Base-by-base conservation (phyloP, 805 yeast genomes). In the Lachancea meyersii region DNA sequence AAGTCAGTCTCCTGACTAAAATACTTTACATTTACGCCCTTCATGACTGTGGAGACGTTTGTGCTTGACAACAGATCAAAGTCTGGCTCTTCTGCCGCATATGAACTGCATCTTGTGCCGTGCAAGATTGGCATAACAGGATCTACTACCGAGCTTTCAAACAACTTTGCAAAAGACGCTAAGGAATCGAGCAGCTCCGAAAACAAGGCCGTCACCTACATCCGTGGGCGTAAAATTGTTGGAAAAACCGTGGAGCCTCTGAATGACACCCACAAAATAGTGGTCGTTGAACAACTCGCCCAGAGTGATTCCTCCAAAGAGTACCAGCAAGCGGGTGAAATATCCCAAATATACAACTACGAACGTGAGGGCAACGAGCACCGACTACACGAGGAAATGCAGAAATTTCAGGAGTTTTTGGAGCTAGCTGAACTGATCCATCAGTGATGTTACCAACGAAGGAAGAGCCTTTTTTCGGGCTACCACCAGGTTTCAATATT, bases 321-420 rank as follows among this genome's bases (percentile, higher is more conserved):
- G n/a, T 21, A 35, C 24, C 24, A 42, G 33, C 41, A 45, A 4
- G 18, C 41, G 1, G 49, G 50, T 17, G 31, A 36, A 31, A 21
- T 54, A 1, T 27, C 45, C 3, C 30, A 40, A 7, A 23, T 60
- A 6, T 31, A 48, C 3, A 65, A 68, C 51, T 67, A 55, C 45
- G 72, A 68, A 45, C 59, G 72, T 43, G 71, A 68, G 34, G 72
- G 72, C 1, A 60, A 60, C 40, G 55, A 54, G 13, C 38, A 44
- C 9, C 47, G 60, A 17, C 44, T 56, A 13, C 33, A 40, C 3
- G 52, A 53, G 5, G 67, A 59, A 45, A 37, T 61, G 28, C 39
- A 40, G 2, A 63, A 58, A 43, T 58, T 65, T 42, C n/a, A 53
- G 4, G 57, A 60, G 22, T 48, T 56, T 6, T 46, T 64, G 5